These are phyloP conservation scores for Daldinia vernicosa DNA, from an alignment of 495 filamentous ascomycete genomes.

Conservation along the genomic window DNA sequence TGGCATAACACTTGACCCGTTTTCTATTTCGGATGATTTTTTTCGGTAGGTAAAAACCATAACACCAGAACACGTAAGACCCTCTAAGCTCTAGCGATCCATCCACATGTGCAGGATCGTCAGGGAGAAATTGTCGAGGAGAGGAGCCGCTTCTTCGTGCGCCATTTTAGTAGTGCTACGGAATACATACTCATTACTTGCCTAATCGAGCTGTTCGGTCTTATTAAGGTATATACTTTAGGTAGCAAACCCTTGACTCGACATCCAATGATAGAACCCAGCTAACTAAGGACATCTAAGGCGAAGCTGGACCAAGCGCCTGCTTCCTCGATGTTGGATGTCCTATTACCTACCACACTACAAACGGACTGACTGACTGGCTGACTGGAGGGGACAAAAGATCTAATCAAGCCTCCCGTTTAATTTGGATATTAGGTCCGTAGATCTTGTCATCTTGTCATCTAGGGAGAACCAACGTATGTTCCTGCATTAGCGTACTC, in stretches of 20 bases:
- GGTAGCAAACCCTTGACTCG: conserved; percentile 8
- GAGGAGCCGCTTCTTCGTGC: conserved; percentile 23
- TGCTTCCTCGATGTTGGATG: neutral
- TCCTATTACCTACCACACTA: conserved; percentile 8
- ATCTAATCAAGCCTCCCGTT: neutral
- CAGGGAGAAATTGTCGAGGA: conserved; percentile 32
- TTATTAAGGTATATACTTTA: neutral
- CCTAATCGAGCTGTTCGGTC: conserved; percentile 26
- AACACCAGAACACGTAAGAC: conserved; percentile 1
- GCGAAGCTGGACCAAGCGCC: conserved; percentile 14
- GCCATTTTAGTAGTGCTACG: conserved; percentile 18
- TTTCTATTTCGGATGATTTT: conserved; percentile 40
- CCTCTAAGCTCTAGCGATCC: conserved; percentile 7
- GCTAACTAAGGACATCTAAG: neutral
- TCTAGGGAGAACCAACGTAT: conserved; percentile 16
- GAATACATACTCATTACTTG: conserved; percentile 12
- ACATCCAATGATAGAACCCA: conserved; percentile 3
- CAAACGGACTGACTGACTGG: neutral
- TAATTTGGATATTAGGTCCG: conserved; percentile 8
- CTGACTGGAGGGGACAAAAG: neutral
- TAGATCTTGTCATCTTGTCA: neutral
- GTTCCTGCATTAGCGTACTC: conserved; percentile 42
- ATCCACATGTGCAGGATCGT: conserved; percentile 36
- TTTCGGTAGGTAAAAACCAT: conserved; percentile 22
- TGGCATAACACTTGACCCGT: conserved; percentile 39